Conservation (phyloP, 176 grass and related monocot species). For the Rhynchospora breviuscula region DNA sequence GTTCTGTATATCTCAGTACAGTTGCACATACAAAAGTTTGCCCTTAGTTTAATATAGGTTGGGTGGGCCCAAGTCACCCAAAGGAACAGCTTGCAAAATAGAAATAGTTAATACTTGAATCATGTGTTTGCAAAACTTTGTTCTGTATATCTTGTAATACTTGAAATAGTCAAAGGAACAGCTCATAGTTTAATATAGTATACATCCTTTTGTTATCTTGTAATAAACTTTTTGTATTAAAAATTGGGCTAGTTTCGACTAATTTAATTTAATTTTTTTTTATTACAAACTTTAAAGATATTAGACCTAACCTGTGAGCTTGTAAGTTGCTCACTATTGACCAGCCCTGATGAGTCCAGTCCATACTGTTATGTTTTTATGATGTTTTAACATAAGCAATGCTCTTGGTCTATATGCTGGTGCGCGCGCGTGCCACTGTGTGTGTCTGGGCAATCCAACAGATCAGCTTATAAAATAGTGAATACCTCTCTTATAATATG, state of each 20-base stretch:
- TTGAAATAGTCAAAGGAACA: too few species aligned
- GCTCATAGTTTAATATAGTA: too few species aligned
- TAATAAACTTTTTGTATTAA: not conserved
- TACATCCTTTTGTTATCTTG: not conserved
- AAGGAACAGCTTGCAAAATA: not conserved
- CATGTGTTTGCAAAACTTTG: not conserved
- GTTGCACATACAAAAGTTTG: too few species aligned
- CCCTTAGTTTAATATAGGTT: too few species aligned
- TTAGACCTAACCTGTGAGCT: not conserved
- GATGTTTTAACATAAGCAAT: not conserved
- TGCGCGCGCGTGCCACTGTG: not conserved
- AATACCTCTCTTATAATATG: not conserved
- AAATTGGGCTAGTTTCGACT: not conserved
- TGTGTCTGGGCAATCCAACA: not conserved
- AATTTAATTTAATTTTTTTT: not conserved
- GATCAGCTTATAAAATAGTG: not conserved
- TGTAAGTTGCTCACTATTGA: not conserved
- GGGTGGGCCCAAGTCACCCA: too few species aligned
- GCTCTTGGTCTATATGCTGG: not conserved
- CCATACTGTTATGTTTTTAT: not conserved
- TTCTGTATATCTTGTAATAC: too few species aligned
- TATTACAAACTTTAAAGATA: not conserved
- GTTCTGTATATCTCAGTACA: too few species aligned
- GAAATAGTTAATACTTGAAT: not conserved
- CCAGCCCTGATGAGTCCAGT: not conserved